A percentile compares a stretch with the other conserved stretches of the same genome.
These are phyloP conservation scores for Melampsora larici-populina DNA, from an alignment of 1,284 basidiomycete genomes.

Conservation along the genomic window DNA sequence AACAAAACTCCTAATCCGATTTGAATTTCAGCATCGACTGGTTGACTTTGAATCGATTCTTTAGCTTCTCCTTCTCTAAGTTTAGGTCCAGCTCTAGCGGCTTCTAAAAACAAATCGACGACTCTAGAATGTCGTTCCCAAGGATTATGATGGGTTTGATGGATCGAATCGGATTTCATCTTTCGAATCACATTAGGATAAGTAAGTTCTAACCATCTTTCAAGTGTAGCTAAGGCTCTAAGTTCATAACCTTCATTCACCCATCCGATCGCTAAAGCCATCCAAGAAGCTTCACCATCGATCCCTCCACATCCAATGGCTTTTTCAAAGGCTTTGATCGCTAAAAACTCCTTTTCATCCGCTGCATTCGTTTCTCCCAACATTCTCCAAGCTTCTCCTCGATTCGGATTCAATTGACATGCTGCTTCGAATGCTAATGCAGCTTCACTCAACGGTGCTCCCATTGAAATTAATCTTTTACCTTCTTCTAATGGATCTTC, in stretches of 20 bases:
- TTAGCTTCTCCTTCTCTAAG: conserved; percentile 57
- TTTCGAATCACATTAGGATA: conserved; percentile 62
- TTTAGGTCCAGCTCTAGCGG: conserved; percentile 71
- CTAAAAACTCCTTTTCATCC: conserved; percentile 72
- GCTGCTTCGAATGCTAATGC: conserved; percentile 61
- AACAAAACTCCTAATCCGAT: conserved; percentile 88
- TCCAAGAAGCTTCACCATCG: conserved; percentile 59
- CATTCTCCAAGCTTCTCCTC: conserved; percentile 85
- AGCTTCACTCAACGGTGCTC: conserved; percentile 52
- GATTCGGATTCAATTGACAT: conserved; percentile 51
- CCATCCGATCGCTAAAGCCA: conserved; percentile 94
- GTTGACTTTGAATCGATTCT: conserved; percentile 64
- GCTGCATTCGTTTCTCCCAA: conserved; percentile 91
- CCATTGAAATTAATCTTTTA: conserved; percentile 62
- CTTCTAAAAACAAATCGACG: conserved; percentile 76
- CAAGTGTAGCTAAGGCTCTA: conserved; percentile 79
- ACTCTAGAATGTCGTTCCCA: conserved; percentile 66
- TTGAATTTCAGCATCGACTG: conserved; percentile 86
- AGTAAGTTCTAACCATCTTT: conserved; percentile 76
- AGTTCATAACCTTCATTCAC: conserved; percentile 93
- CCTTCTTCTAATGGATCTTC: conserved; percentile 59
- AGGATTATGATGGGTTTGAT: conserved; percentile 55
- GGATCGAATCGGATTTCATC: background rate
- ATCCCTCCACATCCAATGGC: conserved; percentile 63
- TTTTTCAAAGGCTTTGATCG: conserved; percentile 62